phyloP scores from a whole-genome alignment of 192 early-diverging fungal genomes.

The Pecoramyces ruminantium region DNA sequence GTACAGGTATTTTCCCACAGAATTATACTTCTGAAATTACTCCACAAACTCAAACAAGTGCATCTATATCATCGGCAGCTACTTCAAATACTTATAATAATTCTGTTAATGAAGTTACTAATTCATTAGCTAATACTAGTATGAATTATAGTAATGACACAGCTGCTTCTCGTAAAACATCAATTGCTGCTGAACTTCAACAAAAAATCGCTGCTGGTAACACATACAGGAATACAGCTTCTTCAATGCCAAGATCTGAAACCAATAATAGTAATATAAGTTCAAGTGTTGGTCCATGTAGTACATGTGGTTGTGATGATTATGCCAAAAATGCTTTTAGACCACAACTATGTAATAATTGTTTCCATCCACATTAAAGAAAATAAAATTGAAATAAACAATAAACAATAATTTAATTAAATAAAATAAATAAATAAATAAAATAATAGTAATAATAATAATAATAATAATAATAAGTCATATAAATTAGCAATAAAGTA shows the following conservation, averaged over 20 bases:
- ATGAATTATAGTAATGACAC: too few relatives aligned
- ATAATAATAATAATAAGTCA: too few relatives aligned
- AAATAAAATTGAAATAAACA: too few relatives aligned
- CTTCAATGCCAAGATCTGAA: background rate
- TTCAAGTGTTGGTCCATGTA: constrained; percentile 17
- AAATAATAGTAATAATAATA: too few relatives aligned
- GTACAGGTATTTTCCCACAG: constrained; percentile 77
- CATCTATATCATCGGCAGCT: constrained; percentile 7
- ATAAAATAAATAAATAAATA: too few relatives aligned
- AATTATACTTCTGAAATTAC: constrained; percentile 67
- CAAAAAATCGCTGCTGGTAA: background rate
- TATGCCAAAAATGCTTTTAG: constrained; percentile 60
- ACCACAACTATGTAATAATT: constrained; percentile 58
- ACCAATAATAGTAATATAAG: background rate
- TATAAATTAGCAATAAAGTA: too few relatives aligned
- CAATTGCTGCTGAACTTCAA: constrained; percentile 16
- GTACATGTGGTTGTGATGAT: constrained; percentile 55
- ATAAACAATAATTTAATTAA: too few relatives aligned
- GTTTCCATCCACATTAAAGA: constrained; percentile 57
- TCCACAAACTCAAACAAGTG: constrained; percentile 10
- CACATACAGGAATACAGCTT: background rate
- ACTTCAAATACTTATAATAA: background rate
- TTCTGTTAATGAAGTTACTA: constrained; percentile 4
- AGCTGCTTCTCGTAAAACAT: constrained; percentile 12
- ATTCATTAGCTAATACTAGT: constrained; percentile 11